phyloP scores from a whole-genome alignment of 257 asterid genomes.

The Primulina eburnea region DNA sequence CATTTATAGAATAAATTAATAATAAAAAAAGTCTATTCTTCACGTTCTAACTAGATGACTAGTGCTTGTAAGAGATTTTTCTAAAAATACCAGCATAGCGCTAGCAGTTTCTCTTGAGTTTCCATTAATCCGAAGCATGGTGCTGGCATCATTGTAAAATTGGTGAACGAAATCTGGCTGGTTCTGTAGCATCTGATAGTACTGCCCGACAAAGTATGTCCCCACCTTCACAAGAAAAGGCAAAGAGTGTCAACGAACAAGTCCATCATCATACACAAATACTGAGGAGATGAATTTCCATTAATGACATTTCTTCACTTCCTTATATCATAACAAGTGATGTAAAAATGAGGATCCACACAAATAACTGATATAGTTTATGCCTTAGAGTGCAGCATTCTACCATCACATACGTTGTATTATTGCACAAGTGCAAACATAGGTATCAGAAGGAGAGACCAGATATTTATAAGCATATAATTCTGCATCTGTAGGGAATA shows the following conservation, averaged over 20 bases:
- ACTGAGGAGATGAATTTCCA: not conserved
- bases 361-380: not conserved
- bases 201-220: conserved; percentile 91
- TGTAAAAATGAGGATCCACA: not conserved
- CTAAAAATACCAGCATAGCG: conserved; percentile 69
- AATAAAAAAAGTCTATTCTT: not conserved
- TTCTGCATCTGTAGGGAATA: not conserved
- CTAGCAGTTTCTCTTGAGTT: conserved; percentile 70
- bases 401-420: not conserved
- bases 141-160: conserved; percentile 87
- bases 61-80: conserved; percentile 22
- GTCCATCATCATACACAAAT: conserved; percentile 14
- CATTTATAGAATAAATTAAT: not conserved
- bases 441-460: conserved; percentile 2
- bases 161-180: conserved; percentile 85
- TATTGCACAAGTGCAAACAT: not conserved
- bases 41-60: not conserved
- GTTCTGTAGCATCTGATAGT: conserved; percentile 84
- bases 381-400: conserved; percentile 1
- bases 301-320: not conserved
- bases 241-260: conserved; percentile 16
- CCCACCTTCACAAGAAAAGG: conserved; percentile 64
- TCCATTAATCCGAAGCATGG: conserved; percentile 88
- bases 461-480: not conserved
- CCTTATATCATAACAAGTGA: not conserved